Evolutionary conservation across 2,329 filamentous ascomycete genomes (phyloP).

Genomic region (Fusarium lyarnte): DNA sequence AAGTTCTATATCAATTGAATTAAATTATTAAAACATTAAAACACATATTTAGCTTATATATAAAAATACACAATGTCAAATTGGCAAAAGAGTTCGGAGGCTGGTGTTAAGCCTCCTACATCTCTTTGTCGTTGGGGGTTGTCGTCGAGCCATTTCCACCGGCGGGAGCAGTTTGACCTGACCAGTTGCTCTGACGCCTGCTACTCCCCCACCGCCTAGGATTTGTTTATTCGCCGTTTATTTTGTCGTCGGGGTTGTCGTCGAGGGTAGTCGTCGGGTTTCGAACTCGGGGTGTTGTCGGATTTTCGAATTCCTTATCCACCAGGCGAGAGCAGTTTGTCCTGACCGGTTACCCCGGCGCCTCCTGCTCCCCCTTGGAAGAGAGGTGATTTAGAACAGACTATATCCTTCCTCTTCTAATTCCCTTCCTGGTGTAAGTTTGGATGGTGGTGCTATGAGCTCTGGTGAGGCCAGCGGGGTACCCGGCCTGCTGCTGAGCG

Average conservation of each 20-base stretch:
- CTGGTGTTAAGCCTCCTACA: conserved; percentile 37
- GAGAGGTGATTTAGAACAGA: not conserved
- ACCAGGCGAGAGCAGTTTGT: conserved; percentile 38
- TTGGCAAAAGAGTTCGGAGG: conserved; percentile 45
- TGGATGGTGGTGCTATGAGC: not conserved
- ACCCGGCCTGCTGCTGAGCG: not conserved
- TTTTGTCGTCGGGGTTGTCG: too few species aligned
- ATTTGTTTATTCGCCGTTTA: not conserved
- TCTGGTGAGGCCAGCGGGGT: not conserved
- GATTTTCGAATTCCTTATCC: conserved; percentile 7
- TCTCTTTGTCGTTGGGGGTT: conserved; percentile 34
- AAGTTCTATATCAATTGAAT: not conserved
- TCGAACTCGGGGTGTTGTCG: conserved; percentile 30
- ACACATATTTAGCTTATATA: not conserved
- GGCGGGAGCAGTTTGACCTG: conserved; percentile 42
- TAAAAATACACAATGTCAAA: not conserved
- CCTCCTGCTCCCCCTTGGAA: conserved; percentile 34
- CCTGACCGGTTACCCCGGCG: conserved; percentile 44
- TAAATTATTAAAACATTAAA: too few species aligned
- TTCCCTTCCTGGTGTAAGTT: not conserved
- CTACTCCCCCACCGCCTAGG: not conserved
- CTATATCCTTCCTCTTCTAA: conserved; percentile 17
- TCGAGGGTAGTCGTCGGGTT: not conserved
- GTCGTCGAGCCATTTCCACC: conserved; percentile 17
- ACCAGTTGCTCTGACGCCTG: conserved; percentile 41